A percentile compares a stretch with the other conserved stretches of the same genome.
phyloP scores from a whole-genome alignment of 2,329 filamentous ascomycete species.

The Fusarium pilosicola region DNA sequence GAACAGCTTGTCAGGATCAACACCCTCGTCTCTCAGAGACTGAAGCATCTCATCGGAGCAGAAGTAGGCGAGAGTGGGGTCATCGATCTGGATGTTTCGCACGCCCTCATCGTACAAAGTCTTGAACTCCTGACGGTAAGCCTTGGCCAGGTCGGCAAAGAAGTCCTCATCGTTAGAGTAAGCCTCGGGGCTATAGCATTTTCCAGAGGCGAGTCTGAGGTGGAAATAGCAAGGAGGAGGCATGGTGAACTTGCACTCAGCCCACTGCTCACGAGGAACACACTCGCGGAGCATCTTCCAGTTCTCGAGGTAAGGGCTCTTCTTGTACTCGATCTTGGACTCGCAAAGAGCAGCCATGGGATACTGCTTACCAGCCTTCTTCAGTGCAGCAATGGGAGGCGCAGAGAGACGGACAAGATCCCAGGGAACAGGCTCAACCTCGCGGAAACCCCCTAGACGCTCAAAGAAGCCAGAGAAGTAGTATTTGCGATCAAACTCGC shows the following conservation, averaged over 20 bases:
- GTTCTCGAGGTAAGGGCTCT: slow-evolving; percentile 57
- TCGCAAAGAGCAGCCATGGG: slow-evolving; percentile 54
- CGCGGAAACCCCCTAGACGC: slow-evolving; percentile 54
- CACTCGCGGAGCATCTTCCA: slow-evolving; percentile 51
- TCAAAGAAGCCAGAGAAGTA: slow-evolving; percentile 62
- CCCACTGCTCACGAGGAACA: slow-evolving; percentile 67
- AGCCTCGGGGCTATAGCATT: slow-evolving; percentile 62
- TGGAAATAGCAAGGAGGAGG: slow-evolving; percentile 77
- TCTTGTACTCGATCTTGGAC: slow-evolving; percentile 54
- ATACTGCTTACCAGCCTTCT: slow-evolving; percentile 52
- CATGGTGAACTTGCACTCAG: slow-evolving; percentile 74
- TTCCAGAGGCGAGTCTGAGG: slow-evolving; percentile 59
- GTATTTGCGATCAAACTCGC: slow-evolving; percentile 70
- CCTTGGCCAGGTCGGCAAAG: slow-evolving; percentile 65
- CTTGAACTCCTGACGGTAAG: slow-evolving; percentile 64
- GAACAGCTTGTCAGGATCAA: slow-evolving; percentile 71
- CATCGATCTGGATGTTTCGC: slow-evolving; percentile 69
- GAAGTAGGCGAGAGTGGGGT: slow-evolving; percentile 73
- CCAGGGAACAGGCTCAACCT: slow-evolving; percentile 53
- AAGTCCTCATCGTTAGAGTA: slow-evolving; percentile 65
- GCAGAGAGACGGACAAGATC: slow-evolving; percentile 51
- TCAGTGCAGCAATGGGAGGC: slow-evolving; percentile 53
- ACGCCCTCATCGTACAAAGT: slow-evolving; percentile 65
- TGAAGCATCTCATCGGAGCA: slow-evolving; percentile 74
- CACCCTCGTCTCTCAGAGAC: slow-evolving; percentile 66